phyloP scores from a whole-genome alignment of 768 basidiomycete genomes.

The Trametes meyenii region DNA sequence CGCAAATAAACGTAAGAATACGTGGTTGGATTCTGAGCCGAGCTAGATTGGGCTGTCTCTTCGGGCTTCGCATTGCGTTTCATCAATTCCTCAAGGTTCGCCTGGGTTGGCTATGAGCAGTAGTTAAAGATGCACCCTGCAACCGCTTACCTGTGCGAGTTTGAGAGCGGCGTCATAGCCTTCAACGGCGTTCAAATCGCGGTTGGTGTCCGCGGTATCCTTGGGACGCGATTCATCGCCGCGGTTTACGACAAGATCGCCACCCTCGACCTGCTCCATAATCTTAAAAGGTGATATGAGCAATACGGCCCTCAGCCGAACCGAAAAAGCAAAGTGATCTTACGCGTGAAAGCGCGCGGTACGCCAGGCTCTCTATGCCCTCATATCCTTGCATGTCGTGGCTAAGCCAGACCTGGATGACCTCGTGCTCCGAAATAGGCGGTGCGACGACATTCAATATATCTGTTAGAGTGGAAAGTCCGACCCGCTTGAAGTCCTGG shows the following conservation, averaged over 20 bases:
- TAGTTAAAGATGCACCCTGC: not conserved
- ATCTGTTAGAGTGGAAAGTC: slow-evolving; percentile 86
- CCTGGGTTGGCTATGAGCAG: slow-evolving; percentile 44
- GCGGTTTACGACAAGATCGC: slow-evolving; percentile 85
- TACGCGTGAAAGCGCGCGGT: slow-evolving; percentile 81
- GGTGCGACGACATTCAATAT: slow-evolving; percentile 97
- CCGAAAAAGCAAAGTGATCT: slow-evolving; percentile 29
- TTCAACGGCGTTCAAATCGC: slow-evolving; percentile 83
- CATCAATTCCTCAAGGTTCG: slow-evolving; percentile 75
- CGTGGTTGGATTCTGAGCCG: slow-evolving; percentile 64
- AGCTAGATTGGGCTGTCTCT: slow-evolving; percentile 29
- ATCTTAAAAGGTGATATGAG: slow-evolving; percentile 45
- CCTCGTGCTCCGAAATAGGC: slow-evolving; percentile 97
- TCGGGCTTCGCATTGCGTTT: slow-evolving; percentile 56
- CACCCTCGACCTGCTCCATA: slow-evolving; percentile 93
- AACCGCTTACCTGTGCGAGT: slow-evolving; percentile 64
- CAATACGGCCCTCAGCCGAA: slow-evolving; percentile 1
- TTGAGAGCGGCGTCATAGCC: slow-evolving; percentile 84
- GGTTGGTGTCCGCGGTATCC: slow-evolving; percentile 46
- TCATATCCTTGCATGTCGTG: slow-evolving; percentile 98
- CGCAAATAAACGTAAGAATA: slow-evolving; percentile 93
- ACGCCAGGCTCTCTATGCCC: slow-evolving; percentile 92
- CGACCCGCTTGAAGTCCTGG: slow-evolving; percentile 86
- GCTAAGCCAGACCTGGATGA: slow-evolving; percentile 92
- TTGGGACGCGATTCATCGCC: slow-evolving; percentile 78